Percentiles rank a stretch among this genome's conserved stretches.
Conservation (phyloP, 352 stramenopile species). For the Globisporangium apiculatum region DNA sequence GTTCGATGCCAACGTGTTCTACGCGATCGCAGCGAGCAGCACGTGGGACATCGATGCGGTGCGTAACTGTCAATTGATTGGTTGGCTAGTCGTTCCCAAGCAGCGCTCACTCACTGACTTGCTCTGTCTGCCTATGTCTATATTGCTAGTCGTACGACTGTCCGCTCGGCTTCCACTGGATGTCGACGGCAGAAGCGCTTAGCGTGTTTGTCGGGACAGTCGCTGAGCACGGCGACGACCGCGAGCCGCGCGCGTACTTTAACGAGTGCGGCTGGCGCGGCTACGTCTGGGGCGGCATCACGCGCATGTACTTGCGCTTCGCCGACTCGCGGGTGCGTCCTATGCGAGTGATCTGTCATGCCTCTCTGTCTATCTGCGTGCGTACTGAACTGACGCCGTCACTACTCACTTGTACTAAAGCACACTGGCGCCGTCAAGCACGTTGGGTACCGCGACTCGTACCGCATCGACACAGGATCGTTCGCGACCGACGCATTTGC, state of each 20-base stretch:
- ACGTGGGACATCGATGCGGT: slow-evolving; percentile 57
- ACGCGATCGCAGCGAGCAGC: slow-evolving; percentile 53
- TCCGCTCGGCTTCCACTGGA: slow-evolving; percentile 73
- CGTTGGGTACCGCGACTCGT: slow-evolving; percentile 66
- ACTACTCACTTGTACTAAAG: slow-evolving; percentile 8
- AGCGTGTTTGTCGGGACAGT: slow-evolving; percentile 31
- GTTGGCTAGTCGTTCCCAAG: not conserved
- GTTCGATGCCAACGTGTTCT: slow-evolving; percentile 52
- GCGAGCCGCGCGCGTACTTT: slow-evolving; percentile 65
- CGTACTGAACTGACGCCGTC: not conserved
- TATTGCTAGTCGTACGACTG: slow-evolving; percentile 73
- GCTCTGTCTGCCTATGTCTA: not conserved
- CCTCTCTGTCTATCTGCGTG: not conserved
- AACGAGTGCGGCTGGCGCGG: slow-evolving; percentile 81
- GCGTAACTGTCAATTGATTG: not conserved
- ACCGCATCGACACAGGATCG: slow-evolving; percentile 36
- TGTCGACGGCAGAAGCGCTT: slow-evolving; percentile 66
- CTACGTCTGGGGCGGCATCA: slow-evolving; percentile 56
- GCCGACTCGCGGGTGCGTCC: slow-evolving; percentile 56
- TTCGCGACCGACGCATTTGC: slow-evolving; percentile 53
- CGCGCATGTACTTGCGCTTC: slow-evolving; percentile 78
- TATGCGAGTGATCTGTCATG: not conserved
- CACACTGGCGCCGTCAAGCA: slow-evolving; percentile 80
- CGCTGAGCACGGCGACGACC: slow-evolving; percentile 14
- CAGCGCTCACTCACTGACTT: not conserved